A percentile compares a stretch with the other conserved stretches of the same genome.
These are phyloP conservation scores for Paecilomyces variotii DNA, from an alignment of 2,329 filamentous ascomycete species.

Conservation along the genomic window DNA sequence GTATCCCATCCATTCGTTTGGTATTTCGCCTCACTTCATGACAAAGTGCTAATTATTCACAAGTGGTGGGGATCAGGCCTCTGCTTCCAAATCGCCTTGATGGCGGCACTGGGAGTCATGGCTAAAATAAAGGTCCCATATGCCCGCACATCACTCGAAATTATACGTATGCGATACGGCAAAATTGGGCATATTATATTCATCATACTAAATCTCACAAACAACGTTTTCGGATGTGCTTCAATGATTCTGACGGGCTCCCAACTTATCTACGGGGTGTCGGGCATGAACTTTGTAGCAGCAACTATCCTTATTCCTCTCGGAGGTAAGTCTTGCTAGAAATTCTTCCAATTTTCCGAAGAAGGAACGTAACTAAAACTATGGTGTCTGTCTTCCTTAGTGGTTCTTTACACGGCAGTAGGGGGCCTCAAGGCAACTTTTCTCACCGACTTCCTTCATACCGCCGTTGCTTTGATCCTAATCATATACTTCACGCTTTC, in stretches of 20 bases:
- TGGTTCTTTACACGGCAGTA: constrained; percentile 42
- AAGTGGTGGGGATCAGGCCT: constrained; percentile 33
- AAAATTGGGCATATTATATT: constrained; percentile 24
- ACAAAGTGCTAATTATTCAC: background rate
- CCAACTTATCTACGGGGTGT: constrained; percentile 39
- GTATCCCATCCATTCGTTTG: background rate
- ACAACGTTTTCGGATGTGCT: constrained; percentile 25
- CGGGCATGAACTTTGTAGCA: constrained; percentile 42
- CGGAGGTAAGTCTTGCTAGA: constrained; percentile 26
- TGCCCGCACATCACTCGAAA: constrained; percentile 45
- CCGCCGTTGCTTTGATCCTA: constrained; percentile 40
- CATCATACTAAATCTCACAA: constrained; percentile 1
- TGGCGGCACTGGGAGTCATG: constrained; percentile 42
- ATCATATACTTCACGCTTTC: constrained; percentile 42
- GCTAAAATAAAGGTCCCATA: constrained; percentile 44
- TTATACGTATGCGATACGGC: constrained; percentile 43
- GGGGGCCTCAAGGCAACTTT: constrained; percentile 45
- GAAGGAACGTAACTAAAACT: too few relatives aligned
- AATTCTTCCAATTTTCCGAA: background rate
- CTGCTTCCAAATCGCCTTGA: constrained; percentile 43
- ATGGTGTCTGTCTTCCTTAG: constrained; percentile 13
- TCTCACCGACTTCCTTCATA: constrained; percentile 43
- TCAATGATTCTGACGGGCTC: constrained; percentile 41
- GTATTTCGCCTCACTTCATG: background rate
- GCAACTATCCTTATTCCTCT: constrained; percentile 40